Conservation (phyloP, 768 basidiomycete genomes). For the Russula compacta region DNA sequence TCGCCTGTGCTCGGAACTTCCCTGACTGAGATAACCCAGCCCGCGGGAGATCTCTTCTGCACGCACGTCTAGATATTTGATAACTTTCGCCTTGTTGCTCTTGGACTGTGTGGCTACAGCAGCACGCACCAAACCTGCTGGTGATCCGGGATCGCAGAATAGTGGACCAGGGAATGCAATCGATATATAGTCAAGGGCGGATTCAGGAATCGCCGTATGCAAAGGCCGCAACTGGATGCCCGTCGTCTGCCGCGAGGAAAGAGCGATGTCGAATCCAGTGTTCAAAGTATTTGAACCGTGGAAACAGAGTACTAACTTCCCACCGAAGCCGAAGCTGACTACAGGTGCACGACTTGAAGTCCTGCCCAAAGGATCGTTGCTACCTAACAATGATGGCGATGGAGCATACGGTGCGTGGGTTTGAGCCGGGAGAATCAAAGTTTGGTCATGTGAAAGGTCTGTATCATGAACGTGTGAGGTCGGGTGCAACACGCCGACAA, state of each 20-base stretch:
- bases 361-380: constrained; percentile 74
- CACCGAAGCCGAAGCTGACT: constrained; percentile 90
- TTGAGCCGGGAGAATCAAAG: constrained; percentile 26
- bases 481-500: background rate
- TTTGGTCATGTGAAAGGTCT: constrained; percentile 19
- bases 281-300: constrained; percentile 57
- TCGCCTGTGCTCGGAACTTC: constrained; percentile 42
- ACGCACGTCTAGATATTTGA: constrained; percentile 69
- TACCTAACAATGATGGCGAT: constrained; percentile 72
- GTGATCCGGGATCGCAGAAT: constrained; percentile 62
- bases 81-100: constrained; percentile 71
- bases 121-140: constrained; percentile 59
- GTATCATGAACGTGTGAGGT: constrained; percentile 1
- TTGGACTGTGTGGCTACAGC: constrained; percentile 53
- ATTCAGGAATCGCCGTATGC: constrained; percentile 60
- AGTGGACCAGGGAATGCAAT: constrained; percentile 80
- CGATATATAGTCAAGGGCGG: constrained; percentile 44
- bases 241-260: constrained; percentile 62
- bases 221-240: constrained; percentile 60
- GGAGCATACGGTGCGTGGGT: constrained; percentile 63
- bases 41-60: constrained; percentile 71
- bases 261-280: constrained; percentile 70
- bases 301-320: constrained; percentile 83
- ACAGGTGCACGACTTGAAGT: constrained; percentile 67
- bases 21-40: constrained; percentile 54